A percentile compares a stretch with the other conserved stretches of the same genome.
Evolutionary conservation across 129 eudicot species (phyloP).

Genomic region (Escallonia rubra): DNA sequence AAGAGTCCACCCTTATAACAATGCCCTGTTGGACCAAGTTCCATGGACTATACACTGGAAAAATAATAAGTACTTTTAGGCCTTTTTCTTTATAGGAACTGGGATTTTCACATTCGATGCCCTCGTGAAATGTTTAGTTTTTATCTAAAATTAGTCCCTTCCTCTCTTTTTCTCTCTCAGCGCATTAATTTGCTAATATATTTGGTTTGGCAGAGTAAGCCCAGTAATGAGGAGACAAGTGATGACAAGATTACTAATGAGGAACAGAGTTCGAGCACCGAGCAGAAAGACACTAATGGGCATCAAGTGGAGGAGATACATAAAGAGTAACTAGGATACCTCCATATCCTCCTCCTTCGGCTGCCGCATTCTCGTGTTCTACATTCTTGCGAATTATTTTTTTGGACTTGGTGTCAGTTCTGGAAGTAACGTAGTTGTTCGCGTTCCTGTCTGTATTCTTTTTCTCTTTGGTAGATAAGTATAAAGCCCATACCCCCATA

Average conservation of each 20-base stretch:
- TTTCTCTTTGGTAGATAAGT: not conserved
- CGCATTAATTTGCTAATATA: not conserved
- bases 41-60: too few relatives aligned
- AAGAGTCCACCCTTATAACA: too few relatives aligned
- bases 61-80: too few relatives aligned
- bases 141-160: too few relatives aligned
- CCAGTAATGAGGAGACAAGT: conserved; percentile 24
- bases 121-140: too few relatives aligned
- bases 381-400: not conserved
- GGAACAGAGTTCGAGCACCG: conserved; percentile 12
- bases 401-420: not conserved
- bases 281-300: conserved; percentile 23
- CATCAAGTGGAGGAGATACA: conserved; percentile 23
- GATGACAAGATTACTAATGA: conserved; percentile 20
- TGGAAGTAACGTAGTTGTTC: not conserved
- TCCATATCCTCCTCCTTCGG: not conserved
- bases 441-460: not conserved
- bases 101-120: too few relatives aligned
- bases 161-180: too few relatives aligned
- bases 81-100: too few relatives aligned
- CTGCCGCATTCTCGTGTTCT: not conserved
- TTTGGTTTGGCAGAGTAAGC: conserved; percentile 25
- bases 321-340: not conserved
- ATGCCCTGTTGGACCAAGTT: too few relatives aligned
- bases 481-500: not conserved